phyloP scores from a whole-genome alignment of 2,329 filamentous ascomycete species.

The Hysterium pulicare region DNA sequence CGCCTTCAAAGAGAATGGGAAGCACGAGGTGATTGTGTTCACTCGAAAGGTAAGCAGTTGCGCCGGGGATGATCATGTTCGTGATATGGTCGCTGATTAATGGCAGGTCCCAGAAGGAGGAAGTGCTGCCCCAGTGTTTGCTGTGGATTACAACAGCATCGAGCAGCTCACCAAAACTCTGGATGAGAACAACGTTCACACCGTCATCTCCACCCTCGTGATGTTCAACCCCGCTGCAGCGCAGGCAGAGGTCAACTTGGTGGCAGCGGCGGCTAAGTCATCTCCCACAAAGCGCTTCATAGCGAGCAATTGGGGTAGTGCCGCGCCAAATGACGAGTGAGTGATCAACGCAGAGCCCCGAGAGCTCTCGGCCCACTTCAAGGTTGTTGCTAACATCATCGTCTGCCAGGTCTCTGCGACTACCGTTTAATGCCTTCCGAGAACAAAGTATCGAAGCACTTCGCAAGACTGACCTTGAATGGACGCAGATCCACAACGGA shows the following conservation, averaged over 20 bases:
- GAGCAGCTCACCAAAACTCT: constrained; percentile 22
- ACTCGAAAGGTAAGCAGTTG: constrained; percentile 36
- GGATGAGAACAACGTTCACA: constrained; percentile 42
- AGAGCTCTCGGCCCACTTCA: constrained; percentile 2
- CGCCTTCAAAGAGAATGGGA: constrained; percentile 31
- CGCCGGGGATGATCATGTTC: not conserved
- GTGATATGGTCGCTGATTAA: not conserved
- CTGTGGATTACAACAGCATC: constrained; percentile 35
- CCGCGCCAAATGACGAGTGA: constrained; percentile 3
- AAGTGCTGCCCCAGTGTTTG: constrained; percentile 11
- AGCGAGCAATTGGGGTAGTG: constrained; percentile 41
- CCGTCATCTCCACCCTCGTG: constrained; percentile 44
- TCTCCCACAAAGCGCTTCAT: constrained; percentile 39
- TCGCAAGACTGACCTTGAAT: constrained; percentile 21
- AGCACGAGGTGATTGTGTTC: constrained; percentile 42
- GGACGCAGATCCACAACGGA: constrained; percentile 22
- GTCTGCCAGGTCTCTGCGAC: constrained; percentile 2
- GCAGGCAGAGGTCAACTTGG: constrained; percentile 39
- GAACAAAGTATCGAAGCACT: constrained; percentile 11
- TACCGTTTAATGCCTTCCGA: constrained; percentile 6
- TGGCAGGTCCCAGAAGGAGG: constrained; percentile 7
- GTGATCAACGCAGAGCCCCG: constrained; percentile 3
- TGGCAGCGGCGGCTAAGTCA: constrained; percentile 41
- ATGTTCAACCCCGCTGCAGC: constrained; percentile 26
- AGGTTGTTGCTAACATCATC: not conserved